Base-by-base conservation (phyloP, 2,329 filamentous ascomycete species). In the Aspergillus pseudotamarii region DNA sequence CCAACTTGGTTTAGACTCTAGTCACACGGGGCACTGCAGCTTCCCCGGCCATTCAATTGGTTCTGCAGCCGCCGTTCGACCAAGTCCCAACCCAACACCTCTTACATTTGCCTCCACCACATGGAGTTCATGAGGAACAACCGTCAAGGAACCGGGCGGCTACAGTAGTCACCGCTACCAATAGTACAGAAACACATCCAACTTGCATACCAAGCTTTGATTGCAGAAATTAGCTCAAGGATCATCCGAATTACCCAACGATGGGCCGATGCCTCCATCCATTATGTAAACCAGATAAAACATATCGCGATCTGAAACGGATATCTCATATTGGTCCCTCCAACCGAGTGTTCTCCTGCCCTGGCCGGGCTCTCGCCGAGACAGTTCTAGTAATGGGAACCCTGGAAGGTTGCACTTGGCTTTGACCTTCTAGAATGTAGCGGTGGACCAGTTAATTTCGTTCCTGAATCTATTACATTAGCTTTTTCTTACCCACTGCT, bases 211-310 rank as follows among this genome's bases (percentile, higher is more conserved):
- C 28, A 51, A 51, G 48, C 48, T 51, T 51, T 32, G 48, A 51
- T 51, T 51, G 48, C 26, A 51, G 28, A 21, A n/a, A 51, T 51
- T 51, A 51, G 48, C 48, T 51, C 48, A 51, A 51, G 48, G 48
- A 51, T 34, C 48, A 32, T 51, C 48, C 48, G 9, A 51, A n/a
- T 19, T 34, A 32, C 28, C 48, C 48, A 51, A n/a, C 16, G 28
- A 51, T 51, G 28, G 48, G 48, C 28, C 21, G n/a, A 55, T 38
- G n/a, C 34, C 34, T 38, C 45, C 51, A 54, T 54, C 51, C 19
- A 28, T 54, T 54, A 54, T 34, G 51, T 54, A 54, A 54, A 28
- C 23, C 6, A 30, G 14, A 8, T 50, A 28, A 5, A 50, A 50
- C 1, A 19, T 32, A 55, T 38, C 32, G 11, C 21, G 51, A 38